phyloP scores from a whole-genome alignment of 2,329 filamentous ascomycete genomes.

The Zalaria obscura region DNA sequence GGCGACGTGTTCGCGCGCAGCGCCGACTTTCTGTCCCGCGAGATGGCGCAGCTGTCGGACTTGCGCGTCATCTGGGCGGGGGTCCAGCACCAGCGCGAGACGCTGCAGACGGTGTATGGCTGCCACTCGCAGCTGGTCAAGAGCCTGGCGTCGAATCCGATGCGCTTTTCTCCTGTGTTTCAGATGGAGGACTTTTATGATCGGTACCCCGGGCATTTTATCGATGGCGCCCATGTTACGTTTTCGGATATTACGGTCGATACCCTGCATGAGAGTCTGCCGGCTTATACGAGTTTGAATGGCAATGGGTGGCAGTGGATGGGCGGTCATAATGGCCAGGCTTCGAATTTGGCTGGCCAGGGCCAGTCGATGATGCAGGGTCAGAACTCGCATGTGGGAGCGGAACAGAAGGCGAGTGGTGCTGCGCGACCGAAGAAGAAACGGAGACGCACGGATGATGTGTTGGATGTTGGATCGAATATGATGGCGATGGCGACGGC shows the following conservation, averaged over 20 bases:
- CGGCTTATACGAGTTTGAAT: slow-evolving; percentile 5
- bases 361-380: background rate
- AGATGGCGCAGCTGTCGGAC: slow-evolving; percentile 68
- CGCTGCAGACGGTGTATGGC: slow-evolving; percentile 60
- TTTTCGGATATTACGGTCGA: slow-evolving; percentile 54
- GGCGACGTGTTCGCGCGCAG: slow-evolving; percentile 49
- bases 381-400: background rate
- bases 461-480: background rate
- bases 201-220: slow-evolving; percentile 56
- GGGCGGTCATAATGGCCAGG: no score
- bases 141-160: slow-evolving; percentile 50
- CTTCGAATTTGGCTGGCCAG: background rate
- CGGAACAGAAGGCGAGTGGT: background rate
- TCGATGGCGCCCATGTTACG: slow-evolving; percentile 62
- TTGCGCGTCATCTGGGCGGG: slow-evolving; percentile 63
- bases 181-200: slow-evolving; percentile 83
- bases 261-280: slow-evolving; percentile 27
- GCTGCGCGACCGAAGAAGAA: background rate
- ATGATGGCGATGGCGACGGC: background rate
- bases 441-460: background rate
- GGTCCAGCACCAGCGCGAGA: slow-evolving; percentile 67
- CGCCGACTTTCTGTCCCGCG: slow-evolving; percentile 57
- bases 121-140: slow-evolving; percentile 74
- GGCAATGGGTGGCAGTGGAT: slow-evolving; percentile 4
- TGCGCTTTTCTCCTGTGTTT: slow-evolving; percentile 68